Evolutionary conservation across 768 basidiomycete genomes (phyloP).

Genomic region (Lactarius hatsudake): DNA sequence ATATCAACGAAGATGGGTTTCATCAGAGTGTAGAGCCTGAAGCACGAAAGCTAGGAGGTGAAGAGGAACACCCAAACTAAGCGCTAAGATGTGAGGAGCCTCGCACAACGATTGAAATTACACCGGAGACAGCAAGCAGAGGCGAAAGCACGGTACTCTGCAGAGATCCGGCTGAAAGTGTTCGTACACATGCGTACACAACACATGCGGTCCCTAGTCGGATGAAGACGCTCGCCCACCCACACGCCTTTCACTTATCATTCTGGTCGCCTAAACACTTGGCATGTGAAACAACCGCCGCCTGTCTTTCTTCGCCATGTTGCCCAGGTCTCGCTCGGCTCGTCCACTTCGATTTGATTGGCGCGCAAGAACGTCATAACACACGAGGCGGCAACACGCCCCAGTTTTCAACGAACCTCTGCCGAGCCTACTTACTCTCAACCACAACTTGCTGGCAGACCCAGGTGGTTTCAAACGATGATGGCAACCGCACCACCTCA

Average conservation of each 20-base stretch:
- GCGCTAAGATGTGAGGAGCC: no score
- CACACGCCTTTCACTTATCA: no score
- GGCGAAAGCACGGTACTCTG: no score
- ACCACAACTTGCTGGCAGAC: not conserved
- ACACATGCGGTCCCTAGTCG: no score
- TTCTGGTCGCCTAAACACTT: not conserved
- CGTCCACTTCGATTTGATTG: not conserved
- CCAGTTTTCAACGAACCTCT: not conserved
- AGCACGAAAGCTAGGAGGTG: not conserved
- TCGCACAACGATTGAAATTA: not conserved
- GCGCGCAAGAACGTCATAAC: conserved; percentile 8
- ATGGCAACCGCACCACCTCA: conserved; percentile 4
- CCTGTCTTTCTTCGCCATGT: no score
- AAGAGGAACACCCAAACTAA: not conserved
- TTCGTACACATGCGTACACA: no score
- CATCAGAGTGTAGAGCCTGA: not conserved
- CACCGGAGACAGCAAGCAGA: no score
- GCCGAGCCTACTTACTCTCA: not conserved
- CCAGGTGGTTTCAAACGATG: not conserved
- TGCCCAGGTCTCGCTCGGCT: not conserved
- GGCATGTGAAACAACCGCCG: not conserved
- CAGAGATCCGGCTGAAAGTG: no score
- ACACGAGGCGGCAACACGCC: conserved; percentile 9
- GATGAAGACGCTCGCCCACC: no score
- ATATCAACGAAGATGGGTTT: not conserved